A percentile compares a stretch with the other conserved stretches of the same genome.
Evolutionary conservation across 73 alveolate species (phyloP).

Genomic region (Uronychia setigera): DNA sequence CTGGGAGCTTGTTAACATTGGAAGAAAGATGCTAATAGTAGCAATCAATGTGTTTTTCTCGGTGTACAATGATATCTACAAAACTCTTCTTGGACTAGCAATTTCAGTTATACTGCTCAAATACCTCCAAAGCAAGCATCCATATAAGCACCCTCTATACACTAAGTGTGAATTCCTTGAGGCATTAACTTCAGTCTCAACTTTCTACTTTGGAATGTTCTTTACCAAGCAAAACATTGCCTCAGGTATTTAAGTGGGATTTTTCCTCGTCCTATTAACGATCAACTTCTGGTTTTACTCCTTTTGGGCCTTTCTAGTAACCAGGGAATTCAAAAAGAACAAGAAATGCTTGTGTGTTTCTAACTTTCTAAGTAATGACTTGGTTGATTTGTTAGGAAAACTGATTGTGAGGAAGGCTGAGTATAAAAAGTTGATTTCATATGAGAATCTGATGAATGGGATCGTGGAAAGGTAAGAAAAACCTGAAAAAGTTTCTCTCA

Average conservation of each 20-base stretch:
- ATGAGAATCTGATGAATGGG: no score
- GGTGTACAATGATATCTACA: constrained; percentile 15
- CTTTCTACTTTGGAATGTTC: constrained; percentile 67
- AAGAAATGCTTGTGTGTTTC: no score
- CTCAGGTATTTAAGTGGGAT: not conserved
- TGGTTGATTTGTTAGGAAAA: no score
- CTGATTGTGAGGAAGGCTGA: no score
- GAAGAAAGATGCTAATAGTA: constrained; percentile 33
- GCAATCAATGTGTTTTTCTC: constrained; percentile 36
- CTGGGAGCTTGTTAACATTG: constrained; percentile 48
- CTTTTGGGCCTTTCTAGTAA: no score
- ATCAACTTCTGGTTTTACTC: constrained; percentile 15
- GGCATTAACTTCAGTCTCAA: constrained; percentile 29
- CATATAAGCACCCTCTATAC: constrained; percentile 11
- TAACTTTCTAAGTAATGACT: no score
- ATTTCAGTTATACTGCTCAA: constrained; percentile 14
- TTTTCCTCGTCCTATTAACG: constrained; percentile 9
- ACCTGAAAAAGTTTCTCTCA: no score
- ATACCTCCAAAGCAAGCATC: constrained; percentile 17
- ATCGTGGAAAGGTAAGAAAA: no score
- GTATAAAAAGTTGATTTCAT: no score
- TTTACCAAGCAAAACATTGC: no score
- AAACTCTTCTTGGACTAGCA: constrained; percentile 30
- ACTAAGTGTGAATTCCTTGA: constrained; percentile 53
- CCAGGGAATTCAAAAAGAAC: no score